Conservation (phyloP, 2,329 filamentous ascomycete genomes). For the Mycosphaerelloides madeirae region DNA sequence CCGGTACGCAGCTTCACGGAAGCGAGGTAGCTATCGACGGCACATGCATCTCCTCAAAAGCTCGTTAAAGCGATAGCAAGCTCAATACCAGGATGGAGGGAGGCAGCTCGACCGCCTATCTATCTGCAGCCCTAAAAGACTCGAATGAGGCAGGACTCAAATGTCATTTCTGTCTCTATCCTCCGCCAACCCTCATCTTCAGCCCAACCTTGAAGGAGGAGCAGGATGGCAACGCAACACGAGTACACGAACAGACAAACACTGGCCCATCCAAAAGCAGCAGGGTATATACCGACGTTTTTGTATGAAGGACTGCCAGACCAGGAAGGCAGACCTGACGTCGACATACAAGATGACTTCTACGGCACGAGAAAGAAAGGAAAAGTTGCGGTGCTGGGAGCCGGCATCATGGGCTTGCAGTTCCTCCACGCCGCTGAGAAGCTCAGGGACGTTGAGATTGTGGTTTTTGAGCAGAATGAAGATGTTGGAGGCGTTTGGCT, state of each 20-base stretch:
- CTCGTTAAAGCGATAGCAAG: not conserved
- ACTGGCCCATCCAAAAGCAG: slow-evolving; percentile 8
- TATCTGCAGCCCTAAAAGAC: too few species aligned
- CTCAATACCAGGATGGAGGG: too few species aligned
- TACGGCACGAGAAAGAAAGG: slow-evolving; percentile 19
- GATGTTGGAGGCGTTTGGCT: slow-evolving; percentile 29
- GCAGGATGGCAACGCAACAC: not conserved
- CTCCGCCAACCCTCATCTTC: too few species aligned
- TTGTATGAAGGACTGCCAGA: slow-evolving; percentile 9
- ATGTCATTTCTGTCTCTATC: too few species aligned
- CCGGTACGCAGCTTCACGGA: too few species aligned
- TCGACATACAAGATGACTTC: slow-evolving; percentile 14
- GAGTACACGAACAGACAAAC: slow-evolving; percentile 3
- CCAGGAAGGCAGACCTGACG: slow-evolving; percentile 9
- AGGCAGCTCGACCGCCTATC: too few species aligned
- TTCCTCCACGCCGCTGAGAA: slow-evolving; percentile 20
- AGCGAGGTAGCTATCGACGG: too few species aligned
- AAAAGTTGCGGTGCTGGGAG: slow-evolving; percentile 18
- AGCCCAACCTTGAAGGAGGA: too few species aligned
- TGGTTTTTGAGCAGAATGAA: slow-evolving; percentile 29
- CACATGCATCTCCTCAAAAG: too few species aligned
- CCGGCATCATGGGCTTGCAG: slow-evolving; percentile 21
- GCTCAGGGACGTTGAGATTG: slow-evolving; percentile 19
- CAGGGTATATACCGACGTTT: slow-evolving; percentile 10
- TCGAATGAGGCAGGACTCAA: too few species aligned